Base-by-base conservation (phyloP, 2,329 filamentous ascomycete species). In the Sclerotinia trifoliorum region DNA sequence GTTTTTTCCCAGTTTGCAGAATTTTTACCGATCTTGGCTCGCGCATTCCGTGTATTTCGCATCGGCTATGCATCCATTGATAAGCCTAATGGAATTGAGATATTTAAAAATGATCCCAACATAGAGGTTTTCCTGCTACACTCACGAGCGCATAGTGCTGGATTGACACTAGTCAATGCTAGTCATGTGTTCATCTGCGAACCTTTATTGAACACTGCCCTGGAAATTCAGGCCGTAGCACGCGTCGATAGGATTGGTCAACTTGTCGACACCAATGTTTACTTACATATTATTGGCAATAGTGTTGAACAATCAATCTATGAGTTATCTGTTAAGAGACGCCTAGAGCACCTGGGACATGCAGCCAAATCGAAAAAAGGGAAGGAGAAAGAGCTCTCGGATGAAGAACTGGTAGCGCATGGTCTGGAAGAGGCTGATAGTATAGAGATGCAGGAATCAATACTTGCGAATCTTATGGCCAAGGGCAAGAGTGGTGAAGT, bases 201-300 rank as follows among this genome's bases (percentile, higher is more conserved):
- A 77, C 95, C 95, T 2, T 82, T 98, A 4, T 88, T 98, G 73
- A 97, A 98, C 76, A 94, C 94, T 0, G 93, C 94, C 0, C 87
- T 99, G 21, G 95, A 98, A 79, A 84, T 98, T 13, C 95, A 99
- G 78, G 94, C 94, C 19, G 96, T 98, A 75, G 94, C 94, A 0
- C 90, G 95, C 67, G 94, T 99, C 1, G 93, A 99, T 77, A 88
- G 95, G 48, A 99, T 99, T 71, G 95, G 95, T 0, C 95, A 98
- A 79, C 84, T 89, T 71, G 88, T 91, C 64, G 85, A 91, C 72
- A 99, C 95, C 0, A 97, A 92, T 0, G 93, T 98, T 1, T 98
- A 94, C 91, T 90, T 97, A 78, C 98, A 98, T 77, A 84, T 98
- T 2, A 86, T 97, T n/a, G 88, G 90, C 21, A 92, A 91, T 64